Evolutionary conservation across 2,329 filamentous ascomycete species (phyloP).

Genomic region (Spiromastix sp.): DNA sequence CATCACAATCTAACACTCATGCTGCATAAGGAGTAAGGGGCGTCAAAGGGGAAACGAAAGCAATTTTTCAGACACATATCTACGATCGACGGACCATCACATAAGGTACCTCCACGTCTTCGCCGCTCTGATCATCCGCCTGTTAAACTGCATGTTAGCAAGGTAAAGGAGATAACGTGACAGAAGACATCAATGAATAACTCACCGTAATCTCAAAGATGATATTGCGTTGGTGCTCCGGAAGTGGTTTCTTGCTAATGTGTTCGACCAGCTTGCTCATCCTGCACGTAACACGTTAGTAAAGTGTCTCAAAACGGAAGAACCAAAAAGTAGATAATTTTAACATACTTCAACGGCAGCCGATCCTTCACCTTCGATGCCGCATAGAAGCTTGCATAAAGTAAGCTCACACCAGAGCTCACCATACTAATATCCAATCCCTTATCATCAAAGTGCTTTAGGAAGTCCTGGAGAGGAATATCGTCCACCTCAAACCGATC

Average conservation of each 20-base stretch:
- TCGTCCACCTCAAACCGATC: constrained; percentile 89
- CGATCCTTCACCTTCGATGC: constrained; percentile 75
- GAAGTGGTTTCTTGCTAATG: constrained; percentile 86
- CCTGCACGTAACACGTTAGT: constrained; percentile 42
- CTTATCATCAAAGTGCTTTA: constrained; percentile 69
- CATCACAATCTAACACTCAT: too few relatives aligned
- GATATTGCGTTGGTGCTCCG: constrained; percentile 83
- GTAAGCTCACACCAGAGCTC: constrained; percentile 88
- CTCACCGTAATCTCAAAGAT: constrained; percentile 96
- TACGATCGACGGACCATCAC: too few relatives aligned
- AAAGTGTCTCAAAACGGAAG: constrained; percentile 1
- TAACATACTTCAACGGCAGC: constrained; percentile 55
- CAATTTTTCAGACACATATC: too few relatives aligned
- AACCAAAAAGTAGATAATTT: not conserved
- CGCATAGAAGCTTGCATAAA: constrained; percentile 91
- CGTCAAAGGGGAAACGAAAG: too few relatives aligned
- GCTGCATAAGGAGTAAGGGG: too few relatives aligned
- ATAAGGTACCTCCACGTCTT: constrained; percentile 95
- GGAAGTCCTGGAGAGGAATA: constrained; percentile 72
- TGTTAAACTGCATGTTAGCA: too few relatives aligned
- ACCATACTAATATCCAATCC: constrained; percentile 84
- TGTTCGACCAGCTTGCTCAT: constrained; percentile 79
- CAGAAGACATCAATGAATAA: too few relatives aligned
- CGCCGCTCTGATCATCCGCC: constrained; percentile 77
- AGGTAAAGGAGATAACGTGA: too few relatives aligned